Evolutionary conservation across 306 rosid genomes (phyloP), one percentile per base, ranked within the genome.

Genomic region (Citrullus colocynthis): DNA sequence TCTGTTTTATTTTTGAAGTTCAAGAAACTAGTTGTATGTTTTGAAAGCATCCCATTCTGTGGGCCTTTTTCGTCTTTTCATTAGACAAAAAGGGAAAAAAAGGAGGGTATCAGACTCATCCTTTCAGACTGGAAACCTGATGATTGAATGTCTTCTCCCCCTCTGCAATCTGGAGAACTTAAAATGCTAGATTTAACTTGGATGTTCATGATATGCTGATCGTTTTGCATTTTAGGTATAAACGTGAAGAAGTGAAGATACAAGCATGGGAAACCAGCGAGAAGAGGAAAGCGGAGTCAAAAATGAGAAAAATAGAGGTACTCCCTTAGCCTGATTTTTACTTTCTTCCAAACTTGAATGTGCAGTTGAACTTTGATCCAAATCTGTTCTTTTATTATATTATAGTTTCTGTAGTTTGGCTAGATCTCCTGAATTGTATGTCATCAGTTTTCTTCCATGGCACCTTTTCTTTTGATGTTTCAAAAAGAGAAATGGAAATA

Each of bases 201-300:
- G 32, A 34, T 18, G 78, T 54, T 52, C 78, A 74, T 74, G 49
- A 74, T 74, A 55, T 75, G 72, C 55, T 61, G 52, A 60, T 42
- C 16, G 72, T 37, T 48, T 9, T 77, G 57, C 21, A 52, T 60
- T 42, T 56, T 32, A 96, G 99, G 93, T 96, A 91, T 77, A 96
- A 91, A 88, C 90, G 96, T 55, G 99, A 96, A 83, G 97, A 96
- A 83, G 88, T 96, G 81, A 96, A 81, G 89, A 96, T 96, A 83
- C 98, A 93, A 80, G 98, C 96, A 24, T 93, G 98, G 98, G 96
- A 96, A 78, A 96, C 93, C 77, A 95, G 91, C 70, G 94, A 89
- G 89, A 91, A 88, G 80, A 93, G 97, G 87, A 96, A 89, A 86
- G 98, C 96, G 80, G 99, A 96, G 81, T 87, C 90, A 93, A 93